Evolutionary conservation across 345 rosid species (phyloP), one percentile per base, ranked within the genome.

Genomic region (Bruguiera gymnorhiza): DNA sequence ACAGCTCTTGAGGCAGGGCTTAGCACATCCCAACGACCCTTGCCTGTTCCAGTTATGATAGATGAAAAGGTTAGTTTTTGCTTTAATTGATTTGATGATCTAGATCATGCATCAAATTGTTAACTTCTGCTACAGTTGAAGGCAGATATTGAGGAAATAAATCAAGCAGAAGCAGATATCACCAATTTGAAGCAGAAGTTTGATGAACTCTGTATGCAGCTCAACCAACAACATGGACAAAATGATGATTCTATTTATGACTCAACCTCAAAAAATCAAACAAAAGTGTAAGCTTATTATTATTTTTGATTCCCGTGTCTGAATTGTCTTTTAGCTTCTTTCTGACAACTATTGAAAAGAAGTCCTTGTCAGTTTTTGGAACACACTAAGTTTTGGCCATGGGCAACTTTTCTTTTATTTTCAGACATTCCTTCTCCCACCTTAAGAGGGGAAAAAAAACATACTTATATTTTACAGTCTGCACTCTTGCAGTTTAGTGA

Each of bases 1-100:
- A 66, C 48, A 65, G 83, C 85, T 79, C 73, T 95, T 59, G 94
- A 90, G 83, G 75, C 90, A 67, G 92, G 80, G 75, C 85, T 90
- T 69, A 68, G 72, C 70, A 54, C 74, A 65, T 73, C 91, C 39
- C 78, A 73, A 67, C 84, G 79, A 66, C 74, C 75, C 34, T 66
- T 71, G 52, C 31, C 79, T 75, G 59, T 80, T 66, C 81, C 86
- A 43, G 78, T 61, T 29, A 66, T 55, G 11, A 55, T 81, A 57
- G 92, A 90, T 55, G 92, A 84, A 78, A 86, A 88, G 82, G 98
- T 91, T 68, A 34, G 80, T 68, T 67, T 74, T 8, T 15, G 29
- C 54, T 64, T 21, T 61, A 53, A 66, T 67, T 39, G 39, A 27
- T 73, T 20, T 60, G 36, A 55, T 65, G 58, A 56, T 37, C 60